Percentiles rank a stretch among this genome's conserved stretches.
phyloP scores from a whole-genome alignment of 805 yeast genomes.

The Saturnispora ahearnii region DNA sequence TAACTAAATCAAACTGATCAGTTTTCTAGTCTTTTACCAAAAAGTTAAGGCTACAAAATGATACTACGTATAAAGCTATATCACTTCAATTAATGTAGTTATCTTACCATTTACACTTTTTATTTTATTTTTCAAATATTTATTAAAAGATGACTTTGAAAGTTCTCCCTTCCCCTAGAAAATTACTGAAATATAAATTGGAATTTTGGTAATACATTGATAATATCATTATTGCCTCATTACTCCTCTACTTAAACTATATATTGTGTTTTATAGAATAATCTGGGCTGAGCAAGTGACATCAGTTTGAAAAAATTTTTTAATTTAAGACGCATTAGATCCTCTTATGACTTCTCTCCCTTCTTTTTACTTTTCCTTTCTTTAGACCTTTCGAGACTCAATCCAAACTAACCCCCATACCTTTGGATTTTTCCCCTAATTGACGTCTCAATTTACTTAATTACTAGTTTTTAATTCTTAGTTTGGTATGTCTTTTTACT shows the following conservation, averaged over 20 bases:
- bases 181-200: too few species aligned
- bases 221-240: too few species aligned
- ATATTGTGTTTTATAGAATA: background rate
- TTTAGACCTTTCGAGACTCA: slow-evolving; percentile 10
- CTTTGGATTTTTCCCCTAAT: slow-evolving; percentile 8
- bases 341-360: slow-evolving; percentile 2
- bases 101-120: too few species aligned
- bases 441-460: background rate
- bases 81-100: too few species aligned
- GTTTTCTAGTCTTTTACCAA: too few species aligned
- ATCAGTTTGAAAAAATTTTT: slow-evolving; percentile 2
- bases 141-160: too few species aligned
- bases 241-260: too few species aligned
- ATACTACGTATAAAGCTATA: too few species aligned
- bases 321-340: slow-evolving; percentile 1
- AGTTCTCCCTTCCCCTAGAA: too few species aligned
- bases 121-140: too few species aligned
- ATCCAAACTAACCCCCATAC: slow-evolving; percentile 8
- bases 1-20: too few species aligned
- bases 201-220: too few species aligned
- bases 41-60: background rate
- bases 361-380: background rate
- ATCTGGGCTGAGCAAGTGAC: slow-evolving; percentile 7
- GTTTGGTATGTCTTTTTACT: background rate
- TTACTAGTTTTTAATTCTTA: background rate